These are phyloP conservation scores for Phaeoacremonium minimum DNA, from an alignment of 2,329 filamentous ascomycete genomes.

Conservation along the genomic window DNA sequence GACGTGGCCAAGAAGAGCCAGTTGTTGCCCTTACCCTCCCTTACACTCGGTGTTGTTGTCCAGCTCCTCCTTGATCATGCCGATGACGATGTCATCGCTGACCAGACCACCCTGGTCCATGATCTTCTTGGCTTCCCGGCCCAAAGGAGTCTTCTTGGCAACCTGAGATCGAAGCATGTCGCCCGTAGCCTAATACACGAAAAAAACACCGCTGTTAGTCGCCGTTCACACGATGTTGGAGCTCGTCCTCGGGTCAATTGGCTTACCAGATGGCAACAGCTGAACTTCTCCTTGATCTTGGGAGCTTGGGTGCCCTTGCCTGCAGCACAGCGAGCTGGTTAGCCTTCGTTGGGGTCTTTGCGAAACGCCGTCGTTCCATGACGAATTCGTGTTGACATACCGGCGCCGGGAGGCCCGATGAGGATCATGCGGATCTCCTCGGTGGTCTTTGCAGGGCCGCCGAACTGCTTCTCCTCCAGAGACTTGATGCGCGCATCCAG, in stretches of 20 bases:
- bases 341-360: conserved; percentile 4
- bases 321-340: conserved; percentile 30
- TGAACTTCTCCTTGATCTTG: conserved; percentile 97
- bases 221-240: conserved; percentile 2
- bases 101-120: conserved; percentile 98
- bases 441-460: conserved; percentile 45
- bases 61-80: conserved; percentile 98
- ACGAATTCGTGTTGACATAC: conserved; percentile 39
- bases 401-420: conserved; percentile 95
- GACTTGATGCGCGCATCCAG: conserved; percentile 84
- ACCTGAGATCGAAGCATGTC: conserved; percentile 99
- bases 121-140: conserved; percentile 98
- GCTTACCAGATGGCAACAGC: conserved; percentile 90
- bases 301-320: conserved; percentile 99
- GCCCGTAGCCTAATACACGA: conserved; percentile 71
- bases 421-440: conserved; percentile 90
- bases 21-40: conserved; percentile 66
- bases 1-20: not conserved
- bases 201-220: not conserved
- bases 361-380: too few species aligned
- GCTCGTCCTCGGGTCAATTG: conserved; percentile 16
- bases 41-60: conserved; percentile 93
- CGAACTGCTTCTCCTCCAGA: conserved; percentile 70
- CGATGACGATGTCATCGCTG: conserved; percentile 98
- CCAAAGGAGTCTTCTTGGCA: conserved; percentile 91